Percentiles rank a stretch among this genome's conserved stretches.
Evolutionary conservation across 257 asterid species (phyloP).

Genomic region (Orobanche coerulescens): DNA sequence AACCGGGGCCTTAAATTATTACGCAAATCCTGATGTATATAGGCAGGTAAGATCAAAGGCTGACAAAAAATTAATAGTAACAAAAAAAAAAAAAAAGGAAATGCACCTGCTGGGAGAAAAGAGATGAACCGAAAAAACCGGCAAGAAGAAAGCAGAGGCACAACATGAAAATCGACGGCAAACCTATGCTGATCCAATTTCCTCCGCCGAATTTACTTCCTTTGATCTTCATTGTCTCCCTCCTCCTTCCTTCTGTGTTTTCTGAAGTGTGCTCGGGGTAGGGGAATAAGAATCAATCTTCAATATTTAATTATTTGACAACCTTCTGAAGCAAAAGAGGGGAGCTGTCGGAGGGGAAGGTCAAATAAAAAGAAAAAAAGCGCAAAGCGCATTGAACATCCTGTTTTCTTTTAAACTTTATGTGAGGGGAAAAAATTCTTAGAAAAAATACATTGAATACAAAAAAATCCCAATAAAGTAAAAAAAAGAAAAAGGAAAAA

Average conservation of each 20-base stretch:
- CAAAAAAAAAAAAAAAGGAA: neutral
- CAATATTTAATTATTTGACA: neutral
- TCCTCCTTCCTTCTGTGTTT: neutral
- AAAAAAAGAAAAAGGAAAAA: too few relatives aligned
- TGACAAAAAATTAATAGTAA: neutral
- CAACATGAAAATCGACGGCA: conserved; percentile 55
- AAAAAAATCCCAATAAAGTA: too few relatives aligned
- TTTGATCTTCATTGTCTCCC: conserved; percentile 48
- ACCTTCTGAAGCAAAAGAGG: neutral
- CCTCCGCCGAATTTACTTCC: conserved; percentile 45
- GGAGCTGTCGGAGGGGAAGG: neutral
- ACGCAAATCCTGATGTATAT: conserved; percentile 37
- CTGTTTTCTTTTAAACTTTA: too few relatives aligned
- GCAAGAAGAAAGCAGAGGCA: conserved; percentile 79
- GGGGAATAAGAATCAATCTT: neutral
- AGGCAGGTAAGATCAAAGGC: too few relatives aligned
- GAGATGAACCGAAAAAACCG: conserved; percentile 74
- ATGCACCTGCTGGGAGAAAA: conserved; percentile 61
- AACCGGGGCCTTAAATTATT: conserved; percentile 33
- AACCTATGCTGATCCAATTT: conserved; percentile 40
- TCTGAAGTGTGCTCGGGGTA: conserved; percentile 20
- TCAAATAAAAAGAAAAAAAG: neutral
- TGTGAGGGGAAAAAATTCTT: too few relatives aligned
- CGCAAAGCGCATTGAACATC: neutral
- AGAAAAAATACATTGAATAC: too few relatives aligned